Conservation (phyloP, 2,329 filamentous ascomycete genomes). For the Metarhizium brunneum region DNA sequence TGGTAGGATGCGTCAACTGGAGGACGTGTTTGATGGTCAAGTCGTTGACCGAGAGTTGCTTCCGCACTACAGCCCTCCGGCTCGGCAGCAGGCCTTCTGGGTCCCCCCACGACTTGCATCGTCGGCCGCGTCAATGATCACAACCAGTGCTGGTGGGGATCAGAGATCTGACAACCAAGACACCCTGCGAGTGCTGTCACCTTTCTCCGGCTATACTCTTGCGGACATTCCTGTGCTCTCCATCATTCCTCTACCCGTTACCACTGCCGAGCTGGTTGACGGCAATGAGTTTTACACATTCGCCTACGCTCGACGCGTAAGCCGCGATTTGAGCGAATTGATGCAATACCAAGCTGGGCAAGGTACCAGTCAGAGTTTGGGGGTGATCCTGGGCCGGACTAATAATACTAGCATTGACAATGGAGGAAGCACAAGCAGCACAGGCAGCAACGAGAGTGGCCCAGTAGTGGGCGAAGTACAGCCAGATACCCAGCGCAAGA, state of each 20-base stretch:
- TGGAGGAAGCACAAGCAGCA: conserved; percentile 8
- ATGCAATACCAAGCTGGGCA: conserved; percentile 13
- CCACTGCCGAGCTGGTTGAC: conserved; percentile 20
- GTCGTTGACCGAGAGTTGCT: conserved; percentile 8
- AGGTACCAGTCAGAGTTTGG: conserved; percentile 12
- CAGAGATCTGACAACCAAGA: conserved; percentile 6
- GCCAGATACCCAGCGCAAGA: neutral
- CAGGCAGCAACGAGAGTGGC: conserved; percentile 5
- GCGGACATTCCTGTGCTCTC: conserved; percentile 21
- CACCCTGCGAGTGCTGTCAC: conserved; percentile 11
- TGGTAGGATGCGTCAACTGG: conserved; percentile 19
- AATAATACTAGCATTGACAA: neutral
- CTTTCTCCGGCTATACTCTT: conserved; percentile 21
- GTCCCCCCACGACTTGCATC: conserved; percentile 7
- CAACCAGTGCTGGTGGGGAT: neutral
- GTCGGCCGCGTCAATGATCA: neutral
- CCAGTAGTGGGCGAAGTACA: conserved; percentile 4
- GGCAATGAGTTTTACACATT: conserved; percentile 23
- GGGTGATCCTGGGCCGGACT: conserved; percentile 10
- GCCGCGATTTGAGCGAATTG: conserved; percentile 19
- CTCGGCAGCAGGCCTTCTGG: conserved; percentile 3
- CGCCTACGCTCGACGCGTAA: conserved; percentile 17
- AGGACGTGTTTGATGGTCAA: conserved; percentile 13
- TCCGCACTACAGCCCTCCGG: conserved; percentile 8
- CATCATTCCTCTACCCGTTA: conserved; percentile 21